Evolutionary conservation across 192 early-diverging fungal species (phyloP).

Genomic region (Gonapodya sp.): DNA sequence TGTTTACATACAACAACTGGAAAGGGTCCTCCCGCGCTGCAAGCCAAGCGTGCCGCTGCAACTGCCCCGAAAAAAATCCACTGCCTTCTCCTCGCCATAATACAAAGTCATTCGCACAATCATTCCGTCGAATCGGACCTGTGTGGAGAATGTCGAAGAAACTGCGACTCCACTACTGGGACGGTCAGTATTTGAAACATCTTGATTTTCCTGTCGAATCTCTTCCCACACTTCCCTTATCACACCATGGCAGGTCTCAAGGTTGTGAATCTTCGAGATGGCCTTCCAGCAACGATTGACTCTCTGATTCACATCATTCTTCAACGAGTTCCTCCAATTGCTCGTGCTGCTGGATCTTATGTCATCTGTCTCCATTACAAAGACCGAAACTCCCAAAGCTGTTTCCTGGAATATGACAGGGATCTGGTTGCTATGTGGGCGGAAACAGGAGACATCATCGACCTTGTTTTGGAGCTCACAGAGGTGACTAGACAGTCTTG

Average conservation of each 20-base stretch:
- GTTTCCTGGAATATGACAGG: neutral
- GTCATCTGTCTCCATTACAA: neutral
- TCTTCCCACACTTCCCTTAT: neutral
- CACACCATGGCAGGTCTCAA: neutral
- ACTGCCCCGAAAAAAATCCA: too few relatives aligned
- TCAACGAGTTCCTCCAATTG: neutral
- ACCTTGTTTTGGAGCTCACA: neutral
- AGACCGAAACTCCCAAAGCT: neutral
- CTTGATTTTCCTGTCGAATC: neutral
- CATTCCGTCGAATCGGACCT: too few relatives aligned
- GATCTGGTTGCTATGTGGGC: neutral
- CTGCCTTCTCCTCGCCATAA: too few relatives aligned
- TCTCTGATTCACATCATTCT: neutral
- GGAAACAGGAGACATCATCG: neutral
- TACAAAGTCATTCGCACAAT: too few relatives aligned
- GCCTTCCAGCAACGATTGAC: neutral
- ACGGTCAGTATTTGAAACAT: neutral
- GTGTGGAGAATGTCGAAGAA: neutral
- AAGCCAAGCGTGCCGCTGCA: too few relatives aligned
- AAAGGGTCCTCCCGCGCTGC: too few relatives aligned
- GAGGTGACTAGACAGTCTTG: neutral
- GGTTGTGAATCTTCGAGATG: neutral
- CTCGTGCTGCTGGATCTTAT: neutral
- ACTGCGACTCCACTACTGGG: neutral
- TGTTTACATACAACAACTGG: too few relatives aligned